Conservation (phyloP, 345 rosid species). For the Turritis glabra region DNA sequence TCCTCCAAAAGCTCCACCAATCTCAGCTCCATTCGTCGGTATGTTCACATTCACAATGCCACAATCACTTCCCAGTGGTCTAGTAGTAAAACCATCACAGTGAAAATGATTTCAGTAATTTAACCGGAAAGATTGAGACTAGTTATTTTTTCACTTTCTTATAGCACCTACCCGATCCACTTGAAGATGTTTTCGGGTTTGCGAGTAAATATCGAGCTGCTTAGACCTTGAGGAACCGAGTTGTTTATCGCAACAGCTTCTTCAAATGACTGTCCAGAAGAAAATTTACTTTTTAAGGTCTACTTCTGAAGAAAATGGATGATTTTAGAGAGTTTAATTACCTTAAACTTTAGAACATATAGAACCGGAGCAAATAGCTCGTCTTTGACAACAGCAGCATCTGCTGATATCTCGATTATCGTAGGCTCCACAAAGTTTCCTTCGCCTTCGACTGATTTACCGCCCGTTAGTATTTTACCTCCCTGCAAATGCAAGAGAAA, state of each 20-base stretch:
- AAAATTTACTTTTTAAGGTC: background rate
- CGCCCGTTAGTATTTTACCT: conserved; percentile 83
- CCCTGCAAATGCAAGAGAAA: conserved; percentile 53
- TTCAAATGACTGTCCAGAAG: conserved; percentile 58
- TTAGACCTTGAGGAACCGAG: conserved; percentile 94
- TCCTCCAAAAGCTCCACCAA: conserved; percentile 96
- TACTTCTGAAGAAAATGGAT: background rate
- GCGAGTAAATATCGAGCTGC: conserved; percentile 89
- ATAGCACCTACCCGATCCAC: conserved; percentile 74
- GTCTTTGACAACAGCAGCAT: conserved; percentile 73
- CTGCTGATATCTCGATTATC: conserved; percentile 78
- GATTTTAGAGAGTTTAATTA: conserved; percentile 21
- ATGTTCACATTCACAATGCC: conserved; percentile 95
- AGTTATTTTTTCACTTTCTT: background rate
- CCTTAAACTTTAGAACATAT: conserved; percentile 85
- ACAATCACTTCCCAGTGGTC: conserved; percentile 93
- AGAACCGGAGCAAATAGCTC: conserved; percentile 95
- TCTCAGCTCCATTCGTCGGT: conserved; percentile 99
- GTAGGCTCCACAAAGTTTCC: conserved; percentile 98
- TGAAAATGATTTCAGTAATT: background rate
- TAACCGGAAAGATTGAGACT: background rate
- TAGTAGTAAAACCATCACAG: conserved; percentile 35
- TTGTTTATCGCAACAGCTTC: conserved; percentile 92
- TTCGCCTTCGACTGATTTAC: conserved; percentile 60
- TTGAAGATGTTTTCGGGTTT: conserved; percentile 76